Evolutionary conservation across 208 protist species (phyloP).

Genomic region (Trypanosoma cruzi): DNA sequence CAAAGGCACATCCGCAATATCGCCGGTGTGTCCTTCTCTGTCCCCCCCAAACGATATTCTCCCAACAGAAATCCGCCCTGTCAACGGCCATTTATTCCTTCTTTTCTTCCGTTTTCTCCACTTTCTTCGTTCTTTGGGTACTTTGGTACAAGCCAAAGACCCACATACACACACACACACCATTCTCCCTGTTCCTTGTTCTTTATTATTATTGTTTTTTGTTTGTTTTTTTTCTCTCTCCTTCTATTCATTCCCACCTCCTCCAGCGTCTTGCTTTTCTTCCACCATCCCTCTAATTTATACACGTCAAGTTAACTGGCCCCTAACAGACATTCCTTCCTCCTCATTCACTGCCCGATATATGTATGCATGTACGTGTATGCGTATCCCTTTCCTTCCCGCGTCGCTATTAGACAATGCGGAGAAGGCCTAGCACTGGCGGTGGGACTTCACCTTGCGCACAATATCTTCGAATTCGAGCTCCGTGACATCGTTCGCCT

Average conservation of each 20-base stretch:
- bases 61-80: no score
- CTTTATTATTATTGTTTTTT: slow-evolving; percentile 6
- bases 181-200: neutral
- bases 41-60: neutral
- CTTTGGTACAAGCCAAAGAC: no score
- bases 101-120: neutral
- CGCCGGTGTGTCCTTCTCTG: no score
- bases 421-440: slow-evolving; percentile 17
- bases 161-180: neutral
- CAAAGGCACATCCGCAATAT: no score
- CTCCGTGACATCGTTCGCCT: slow-evolving; percentile 82
- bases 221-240: neutral
- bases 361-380: neutral
- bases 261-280: neutral
- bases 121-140: no score
- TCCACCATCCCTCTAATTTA: neutral
- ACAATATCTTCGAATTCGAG: slow-evolving; percentile 61
- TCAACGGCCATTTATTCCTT: no score
- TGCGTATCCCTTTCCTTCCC: neutral
- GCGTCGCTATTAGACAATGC: neutral
- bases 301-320: neutral
- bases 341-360: neutral
- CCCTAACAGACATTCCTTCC: neutral
- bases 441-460: slow-evolving; percentile 47
- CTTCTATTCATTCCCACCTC: neutral